phyloP scores from a whole-genome alignment of 306 rosid genomes.

The Quercus bicolor region DNA sequence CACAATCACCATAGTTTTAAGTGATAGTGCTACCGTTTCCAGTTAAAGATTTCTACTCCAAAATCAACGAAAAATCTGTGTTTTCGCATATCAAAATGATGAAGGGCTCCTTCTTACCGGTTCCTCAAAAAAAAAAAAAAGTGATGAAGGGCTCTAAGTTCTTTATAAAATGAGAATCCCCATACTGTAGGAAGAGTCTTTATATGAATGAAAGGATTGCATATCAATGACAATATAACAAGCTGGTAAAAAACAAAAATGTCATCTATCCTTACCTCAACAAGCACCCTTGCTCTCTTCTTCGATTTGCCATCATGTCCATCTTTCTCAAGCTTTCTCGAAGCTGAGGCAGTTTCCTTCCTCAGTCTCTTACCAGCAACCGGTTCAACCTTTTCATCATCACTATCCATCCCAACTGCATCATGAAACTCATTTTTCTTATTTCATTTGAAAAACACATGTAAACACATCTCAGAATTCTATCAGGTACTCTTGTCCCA shows the following conservation, averaged over 20 bases:
- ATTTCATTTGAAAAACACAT: slow-evolving; percentile 4
- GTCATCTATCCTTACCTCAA: slow-evolving; percentile 64
- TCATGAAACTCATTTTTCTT: slow-evolving; percentile 17
- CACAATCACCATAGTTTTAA: no score
- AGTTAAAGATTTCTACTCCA: neutral
- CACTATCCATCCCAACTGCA: slow-evolving; percentile 59
- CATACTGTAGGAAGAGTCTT: neutral
- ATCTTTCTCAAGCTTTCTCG: slow-evolving; percentile 45
- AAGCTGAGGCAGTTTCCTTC: slow-evolving; percentile 21
- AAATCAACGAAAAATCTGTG: neutral
- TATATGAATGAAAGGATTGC: neutral
- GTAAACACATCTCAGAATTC: neutral
- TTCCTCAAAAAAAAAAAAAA: neutral
- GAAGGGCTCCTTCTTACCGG: no score
- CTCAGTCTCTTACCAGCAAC: slow-evolving; percentile 35
- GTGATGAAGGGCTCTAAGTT: neutral
- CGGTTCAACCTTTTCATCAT: slow-evolving; percentile 49
- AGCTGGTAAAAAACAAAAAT: slow-evolving; percentile 5
- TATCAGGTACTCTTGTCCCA: neutral
- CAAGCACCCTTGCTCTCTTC: slow-evolving; percentile 55
- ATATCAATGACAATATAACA: neutral
- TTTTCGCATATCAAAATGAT: neutral
- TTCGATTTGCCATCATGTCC: slow-evolving; percentile 51
- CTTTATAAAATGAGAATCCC: neutral
- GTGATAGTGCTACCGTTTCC: neutral